Conservation (phyloP, 2,329 filamentous ascomycete genomes). For the Fonsecaea pedrosoi region DNA sequence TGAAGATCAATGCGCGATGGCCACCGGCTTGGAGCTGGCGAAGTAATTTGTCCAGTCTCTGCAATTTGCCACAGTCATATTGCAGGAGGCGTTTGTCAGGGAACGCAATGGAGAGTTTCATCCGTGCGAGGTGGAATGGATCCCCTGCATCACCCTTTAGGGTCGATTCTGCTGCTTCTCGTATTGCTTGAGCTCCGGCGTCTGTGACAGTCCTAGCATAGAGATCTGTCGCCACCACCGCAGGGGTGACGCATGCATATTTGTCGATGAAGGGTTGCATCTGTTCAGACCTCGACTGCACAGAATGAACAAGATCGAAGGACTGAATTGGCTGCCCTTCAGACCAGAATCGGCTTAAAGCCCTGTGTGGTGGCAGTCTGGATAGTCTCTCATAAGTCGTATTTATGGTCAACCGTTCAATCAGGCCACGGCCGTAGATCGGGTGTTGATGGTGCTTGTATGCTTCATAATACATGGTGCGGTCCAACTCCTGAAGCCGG, state of each 20-base stretch:
- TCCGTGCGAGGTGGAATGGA: conserved; percentile 91
- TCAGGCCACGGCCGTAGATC: conserved; percentile 79
- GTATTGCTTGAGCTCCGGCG: conserved; percentile 64
- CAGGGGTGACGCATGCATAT: conserved; percentile 91
- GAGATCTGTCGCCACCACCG: conserved; percentile 81
- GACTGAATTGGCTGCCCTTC: conserved; percentile 51
- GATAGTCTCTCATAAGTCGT: conserved; percentile 65
- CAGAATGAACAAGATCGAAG: conserved; percentile 72
- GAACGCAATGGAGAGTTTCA: conserved; percentile 93
- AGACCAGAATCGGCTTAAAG: conserved; percentile 42
- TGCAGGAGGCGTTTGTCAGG: conserved; percentile 95
- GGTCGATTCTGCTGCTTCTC: conserved; percentile 61
- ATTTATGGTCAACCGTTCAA: conserved; percentile 74
- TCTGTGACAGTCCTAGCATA: conserved; percentile 70
- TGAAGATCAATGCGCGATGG: conserved; percentile 96
- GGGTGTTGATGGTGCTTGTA: conserved; percentile 80
- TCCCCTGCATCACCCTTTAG: conserved; percentile 56
- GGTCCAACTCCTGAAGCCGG: conserved; percentile 78
- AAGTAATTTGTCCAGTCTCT: conserved; percentile 83
- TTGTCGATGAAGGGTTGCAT: conserved; percentile 80
- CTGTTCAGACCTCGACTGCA: conserved; percentile 73
- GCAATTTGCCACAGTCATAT: conserved; percentile 96
- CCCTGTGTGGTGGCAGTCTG: conserved; percentile 66
- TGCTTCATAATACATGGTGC: conserved; percentile 79
- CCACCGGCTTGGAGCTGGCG: conserved; percentile 86